A percentile compares a stretch with the other conserved stretches of the same genome.
Conservation (phyloP, 1,284 basidiomycete genomes). For the Ceraceosorus bombacis region DNA sequence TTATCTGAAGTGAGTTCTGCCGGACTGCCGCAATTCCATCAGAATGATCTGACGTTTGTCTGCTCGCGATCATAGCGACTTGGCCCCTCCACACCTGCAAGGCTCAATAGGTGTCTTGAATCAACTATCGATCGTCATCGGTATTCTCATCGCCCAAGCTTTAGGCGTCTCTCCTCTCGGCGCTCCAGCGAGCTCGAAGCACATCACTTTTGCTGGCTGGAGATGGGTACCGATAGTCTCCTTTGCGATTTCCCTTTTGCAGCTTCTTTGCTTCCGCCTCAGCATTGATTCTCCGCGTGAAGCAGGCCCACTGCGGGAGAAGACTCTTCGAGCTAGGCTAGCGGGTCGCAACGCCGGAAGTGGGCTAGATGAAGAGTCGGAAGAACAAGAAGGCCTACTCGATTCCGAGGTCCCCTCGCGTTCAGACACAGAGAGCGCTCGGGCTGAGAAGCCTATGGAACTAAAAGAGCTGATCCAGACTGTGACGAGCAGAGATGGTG, state of each 20-base stretch:
- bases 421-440: background rate
- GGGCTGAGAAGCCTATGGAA: background rate
- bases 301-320: slow-evolving; percentile 10
- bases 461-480: background rate
- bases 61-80: slow-evolving; percentile 57
- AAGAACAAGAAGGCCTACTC: slow-evolving; percentile 5
- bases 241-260: slow-evolving; percentile 37
- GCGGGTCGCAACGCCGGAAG: slow-evolving; percentile 10
- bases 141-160: slow-evolving; percentile 48
- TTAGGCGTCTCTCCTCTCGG: slow-evolving; percentile 46
- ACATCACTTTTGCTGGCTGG: slow-evolving; percentile 31
- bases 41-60: slow-evolving; percentile 15
- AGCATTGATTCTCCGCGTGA: slow-evolving; percentile 30
- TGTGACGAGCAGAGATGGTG: background rate
- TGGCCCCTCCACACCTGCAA: slow-evolving; percentile 65
- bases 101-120: slow-evolving; percentile 74
- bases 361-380: background rate
- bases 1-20: slow-evolving; percentile 51
- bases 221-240: slow-evolving; percentile 47
- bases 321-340: slow-evolving; percentile 17
- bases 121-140: slow-evolving; percentile 50
- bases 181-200: slow-evolving; percentile 16
- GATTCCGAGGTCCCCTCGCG: background rate
- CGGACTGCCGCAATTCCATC: slow-evolving; percentile 15
- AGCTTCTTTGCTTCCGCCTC: slow-evolving; percentile 42